Base-by-base conservation (phyloP, 345 rosid species). In the Dovyalis caffra region DNA sequence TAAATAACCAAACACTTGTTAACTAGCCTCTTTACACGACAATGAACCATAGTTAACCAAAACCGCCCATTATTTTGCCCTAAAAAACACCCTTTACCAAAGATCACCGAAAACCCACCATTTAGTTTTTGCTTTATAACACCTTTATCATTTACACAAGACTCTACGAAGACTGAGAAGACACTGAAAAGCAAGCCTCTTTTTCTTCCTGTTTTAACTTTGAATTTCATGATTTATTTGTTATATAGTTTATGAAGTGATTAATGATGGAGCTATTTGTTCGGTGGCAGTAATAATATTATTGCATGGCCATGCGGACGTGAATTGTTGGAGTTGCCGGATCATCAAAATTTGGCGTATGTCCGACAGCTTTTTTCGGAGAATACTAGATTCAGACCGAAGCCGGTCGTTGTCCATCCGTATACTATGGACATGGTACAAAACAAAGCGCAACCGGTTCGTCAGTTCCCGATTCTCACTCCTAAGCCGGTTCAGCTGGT, bases 401-500 rank as follows among this genome's bases (percentile, higher is more conserved):
- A 94, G 90, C 80, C 76, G 87, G 64, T 87, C 84, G 78, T 85
- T 89, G 33, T 94, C 94, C 10, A 84, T 73, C 65, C 76, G 58
- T 43, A 79, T 83, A 37, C 80, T 82, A 35, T 83, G 86, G 73
- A 49, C 82, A 31, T 87, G 87, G 69, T 83, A 72, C 79, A 83
- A 14, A 70, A 83, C 77, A 74, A 79, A 69, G 64, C 82, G 88
- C 73, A 94, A 77, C 76, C 95, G 90, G 86, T 82, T 86, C 40
- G 68, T 28, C 33, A 94, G 78, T 58, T 92, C 95, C 40, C 87
- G 86, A 86, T 90, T 94, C 86, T 88, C 90, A 34, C 79, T 29
- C 77, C 81, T 81, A 25, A 94, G 85, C 78, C 85, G 90, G 88
- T 82, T 90, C 86, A 75, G 83, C 82, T 88, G 90, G 77, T 84